Evolutionary conservation across 2,329 filamentous ascomycete species (phyloP).

Genomic region (Cercospora nicotianae): DNA sequence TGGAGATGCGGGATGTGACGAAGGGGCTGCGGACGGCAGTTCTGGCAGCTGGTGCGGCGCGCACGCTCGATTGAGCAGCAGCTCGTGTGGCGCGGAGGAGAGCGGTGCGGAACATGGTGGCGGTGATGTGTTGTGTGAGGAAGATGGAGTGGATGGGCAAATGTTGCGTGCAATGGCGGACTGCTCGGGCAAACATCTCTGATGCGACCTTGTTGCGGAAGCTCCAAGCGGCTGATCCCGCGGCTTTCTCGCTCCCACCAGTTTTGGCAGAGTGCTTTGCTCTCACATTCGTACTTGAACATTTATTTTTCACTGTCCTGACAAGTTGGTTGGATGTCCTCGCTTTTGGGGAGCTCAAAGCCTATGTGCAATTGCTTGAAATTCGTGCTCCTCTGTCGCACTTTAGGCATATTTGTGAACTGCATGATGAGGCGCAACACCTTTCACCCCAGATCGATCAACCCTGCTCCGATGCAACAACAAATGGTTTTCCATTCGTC

Average conservation of each 20-base stretch:
- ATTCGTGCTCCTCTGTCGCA: too few relatives aligned
- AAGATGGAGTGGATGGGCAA: background rate
- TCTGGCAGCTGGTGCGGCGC: constrained; percentile 55
- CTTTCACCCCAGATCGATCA: too few relatives aligned
- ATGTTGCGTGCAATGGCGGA: background rate
- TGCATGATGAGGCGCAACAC: background rate
- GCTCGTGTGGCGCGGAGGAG: constrained; percentile 73
- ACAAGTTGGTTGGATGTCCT: background rate
- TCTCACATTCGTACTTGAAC: background rate
- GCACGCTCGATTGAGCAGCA: constrained; percentile 45
- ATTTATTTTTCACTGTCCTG: background rate
- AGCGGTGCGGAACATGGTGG: constrained; percentile 85
- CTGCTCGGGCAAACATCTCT: constrained; percentile 3
- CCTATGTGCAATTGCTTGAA: background rate
- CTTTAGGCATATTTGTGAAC: too few relatives aligned
- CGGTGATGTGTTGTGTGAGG: constrained; percentile 14
- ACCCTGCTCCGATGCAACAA: too few relatives aligned
- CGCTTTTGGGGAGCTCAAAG: background rate
- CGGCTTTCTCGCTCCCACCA: background rate
- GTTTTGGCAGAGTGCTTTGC: background rate
- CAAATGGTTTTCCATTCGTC: too few relatives aligned
- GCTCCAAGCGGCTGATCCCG: background rate
- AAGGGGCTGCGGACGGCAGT: constrained; percentile 54
- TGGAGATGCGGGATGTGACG: constrained; percentile 60
- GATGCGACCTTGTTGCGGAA: constrained; percentile 1